Percentiles rank a stretch among this genome's conserved stretches.
phyloP scores from a whole-genome alignment of 345 rosid species.

The Eucalyptus coolabah region DNA sequence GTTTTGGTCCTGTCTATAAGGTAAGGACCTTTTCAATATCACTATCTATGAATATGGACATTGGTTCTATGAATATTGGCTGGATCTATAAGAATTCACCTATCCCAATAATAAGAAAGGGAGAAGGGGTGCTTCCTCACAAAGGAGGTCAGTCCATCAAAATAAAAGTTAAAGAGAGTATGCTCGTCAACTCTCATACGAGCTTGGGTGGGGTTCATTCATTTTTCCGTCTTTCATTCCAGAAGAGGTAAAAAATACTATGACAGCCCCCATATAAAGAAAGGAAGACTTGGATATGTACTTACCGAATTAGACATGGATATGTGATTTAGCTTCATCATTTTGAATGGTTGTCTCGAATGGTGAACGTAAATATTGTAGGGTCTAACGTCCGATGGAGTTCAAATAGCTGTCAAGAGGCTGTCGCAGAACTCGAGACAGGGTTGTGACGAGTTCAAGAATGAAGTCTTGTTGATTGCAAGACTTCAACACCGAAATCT shows the following conservation, averaged over 20 bases:
- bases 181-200: neutral
- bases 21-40: neutral
- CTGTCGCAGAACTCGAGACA: constrained; percentile 9
- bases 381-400: constrained; percentile 7
- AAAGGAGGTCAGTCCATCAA: neutral
- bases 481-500: constrained; percentile 21
- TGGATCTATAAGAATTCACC: neutral
- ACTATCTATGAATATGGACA: neutral
- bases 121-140: neutral
- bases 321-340: neutral
- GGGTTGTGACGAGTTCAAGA: constrained; percentile 14
- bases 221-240: neutral
- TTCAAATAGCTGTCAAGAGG: constrained; percentile 15
- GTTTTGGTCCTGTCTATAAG: constrained; percentile 36
- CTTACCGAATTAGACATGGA: neutral
- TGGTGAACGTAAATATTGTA: neutral
- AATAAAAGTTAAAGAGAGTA: neutral
- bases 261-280: neutral
- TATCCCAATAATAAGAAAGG: neutral
- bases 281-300: neutral
- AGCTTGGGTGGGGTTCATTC: neutral
- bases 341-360: neutral
- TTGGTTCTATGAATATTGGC: neutral
- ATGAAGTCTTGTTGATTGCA: constrained; percentile 7
- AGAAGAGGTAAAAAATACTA: neutral